Base-by-base conservation (phyloP, 1,139 yeast species). In the Taiozyma sp. region DNA sequence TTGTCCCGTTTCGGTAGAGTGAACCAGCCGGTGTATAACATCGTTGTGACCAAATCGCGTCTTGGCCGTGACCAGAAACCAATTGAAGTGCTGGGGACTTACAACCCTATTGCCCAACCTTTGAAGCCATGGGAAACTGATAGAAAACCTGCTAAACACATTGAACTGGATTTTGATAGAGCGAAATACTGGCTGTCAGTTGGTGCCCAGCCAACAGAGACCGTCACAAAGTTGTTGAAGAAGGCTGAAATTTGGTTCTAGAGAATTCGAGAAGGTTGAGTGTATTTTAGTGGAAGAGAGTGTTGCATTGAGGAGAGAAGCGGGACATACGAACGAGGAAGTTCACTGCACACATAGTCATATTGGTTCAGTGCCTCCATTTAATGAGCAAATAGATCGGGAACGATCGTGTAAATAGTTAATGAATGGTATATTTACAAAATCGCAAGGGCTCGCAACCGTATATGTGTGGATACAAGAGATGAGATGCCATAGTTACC, bases 161-260 rank as follows among this genome's bases (percentile, higher is more conserved):
- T 93, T 42, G 79, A 82, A 59, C 73, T 93, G 45, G 98, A 93
- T 66, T 89, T 93, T 65, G 83, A 83, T 57, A 81, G 97, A 59
- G 82, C 97, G n/a, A 89, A 89, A 68, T 95, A 93, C 70, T 93
- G 99, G 99, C 73, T 93, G 44, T 97, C 97, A 63, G 96, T 89
- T 16, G 99, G 99, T n/a, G 99, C 98, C 1, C 96, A 88, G 66
- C 96, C 97, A 5, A 83, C 95, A 35, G 91, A 87, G 44, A 75
- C 95, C 6, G 96, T 91, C 13, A 79, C 83, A 6, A 82, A 82
- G 60, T 71, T 93, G 54, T 80, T 93, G 66, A 85, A 84, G 63
- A 88, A 88, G 67, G 89, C 89, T 4, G 89, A 90, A 5, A 72
- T 85, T 48, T 76, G 91, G 61, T 87, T 88, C 30, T 83, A 80